phyloP scores from a whole-genome alignment of 257 asterid genomes.

The Nemophila menziesii region DNA sequence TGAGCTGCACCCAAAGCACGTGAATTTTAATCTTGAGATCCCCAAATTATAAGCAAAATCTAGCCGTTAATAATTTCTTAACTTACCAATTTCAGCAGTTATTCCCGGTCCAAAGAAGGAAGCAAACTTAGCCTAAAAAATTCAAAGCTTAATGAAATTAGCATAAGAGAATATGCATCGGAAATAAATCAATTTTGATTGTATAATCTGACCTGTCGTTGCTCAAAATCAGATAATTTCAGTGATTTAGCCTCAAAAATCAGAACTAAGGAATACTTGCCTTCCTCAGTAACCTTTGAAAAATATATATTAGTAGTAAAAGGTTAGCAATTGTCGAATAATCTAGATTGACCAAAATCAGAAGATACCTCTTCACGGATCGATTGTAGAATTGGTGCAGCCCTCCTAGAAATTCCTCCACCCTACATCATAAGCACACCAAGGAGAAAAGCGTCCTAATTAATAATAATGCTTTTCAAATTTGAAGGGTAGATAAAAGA shows the following conservation, averaged over 20 bases:
- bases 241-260: conserved; percentile 80
- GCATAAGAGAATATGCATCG: background rate
- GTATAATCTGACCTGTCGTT: conserved; percentile 51
- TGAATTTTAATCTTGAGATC: conserved; percentile 3
- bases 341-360: too few species aligned
- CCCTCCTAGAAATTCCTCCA: conserved; percentile 91
- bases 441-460: background rate
- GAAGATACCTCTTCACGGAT: conserved; percentile 88
- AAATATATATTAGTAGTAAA: conserved; percentile 8
- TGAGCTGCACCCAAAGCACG: conserved; percentile 47
- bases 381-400: conserved; percentile 68
- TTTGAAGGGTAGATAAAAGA: background rate
- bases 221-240: conserved; percentile 62
- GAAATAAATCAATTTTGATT: background rate
- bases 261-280: conserved; percentile 58
- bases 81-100: conserved; percentile 79
- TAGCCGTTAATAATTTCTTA: background rate
- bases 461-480: background rate
- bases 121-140: conserved; percentile 62
- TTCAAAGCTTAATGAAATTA: conserved; percentile 1
- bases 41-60: background rate
- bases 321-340: background rate
- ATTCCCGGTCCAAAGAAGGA: conserved; percentile 97
- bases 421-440: conserved; percentile 40
- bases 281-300: conserved; percentile 74